Evolutionary conservation across 2,329 filamentous ascomycete genomes (phyloP).

Genomic region (Cryphonectria nitschkei): DNA sequence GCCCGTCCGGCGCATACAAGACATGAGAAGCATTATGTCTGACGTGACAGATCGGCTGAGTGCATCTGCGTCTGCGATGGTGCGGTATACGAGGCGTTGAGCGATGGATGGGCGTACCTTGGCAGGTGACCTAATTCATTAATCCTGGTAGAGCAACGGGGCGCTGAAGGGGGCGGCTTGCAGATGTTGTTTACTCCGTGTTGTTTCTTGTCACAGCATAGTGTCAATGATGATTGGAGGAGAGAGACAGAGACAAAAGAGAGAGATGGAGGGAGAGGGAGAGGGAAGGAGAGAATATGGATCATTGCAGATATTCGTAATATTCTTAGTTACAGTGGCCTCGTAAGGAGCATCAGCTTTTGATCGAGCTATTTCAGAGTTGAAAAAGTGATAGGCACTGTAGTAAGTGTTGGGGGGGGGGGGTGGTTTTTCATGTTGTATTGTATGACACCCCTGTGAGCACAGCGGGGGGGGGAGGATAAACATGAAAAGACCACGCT

Average conservation of each 20-base stretch:
- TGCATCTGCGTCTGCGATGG: neutral
- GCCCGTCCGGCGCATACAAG: neutral
- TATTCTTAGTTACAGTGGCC: neutral
- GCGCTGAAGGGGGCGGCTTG: too few relatives aligned
- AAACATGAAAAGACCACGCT: too few relatives aligned
- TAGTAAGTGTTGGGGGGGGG: too few relatives aligned
- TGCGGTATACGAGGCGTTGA: neutral
- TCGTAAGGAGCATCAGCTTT: neutral
- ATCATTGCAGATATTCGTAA: neutral
- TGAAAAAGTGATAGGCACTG: too few relatives aligned
- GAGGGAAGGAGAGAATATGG: too few relatives aligned
- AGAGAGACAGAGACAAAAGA: too few relatives aligned
- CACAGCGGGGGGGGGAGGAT: too few relatives aligned
- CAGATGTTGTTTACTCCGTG: neutral
- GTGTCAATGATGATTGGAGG: neutral
- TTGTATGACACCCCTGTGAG: too few relatives aligned
- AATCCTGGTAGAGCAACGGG: neutral
- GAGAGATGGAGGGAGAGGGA: too few relatives aligned
- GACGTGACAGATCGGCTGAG: neutral
- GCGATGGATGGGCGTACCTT: neutral
- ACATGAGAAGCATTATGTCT: neutral
- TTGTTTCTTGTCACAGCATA: neutral
- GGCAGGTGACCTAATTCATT: neutral
- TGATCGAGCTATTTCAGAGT: too few relatives aligned
- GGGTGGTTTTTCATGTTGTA: neutral